These are phyloP conservation scores for Kodamaea ohmeri DNA, from an alignment of 1,139 yeast species.

Conservation along the genomic window DNA sequence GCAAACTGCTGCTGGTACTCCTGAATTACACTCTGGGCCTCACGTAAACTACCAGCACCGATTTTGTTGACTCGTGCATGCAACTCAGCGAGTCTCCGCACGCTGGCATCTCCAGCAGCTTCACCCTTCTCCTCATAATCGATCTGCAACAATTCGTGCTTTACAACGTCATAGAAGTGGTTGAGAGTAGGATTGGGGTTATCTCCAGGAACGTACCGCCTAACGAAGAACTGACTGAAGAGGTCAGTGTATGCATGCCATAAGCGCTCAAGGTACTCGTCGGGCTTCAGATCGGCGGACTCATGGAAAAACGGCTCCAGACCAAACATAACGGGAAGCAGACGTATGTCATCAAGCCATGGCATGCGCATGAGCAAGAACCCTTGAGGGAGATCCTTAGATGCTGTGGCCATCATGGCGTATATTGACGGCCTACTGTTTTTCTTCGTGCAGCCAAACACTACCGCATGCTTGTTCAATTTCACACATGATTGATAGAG, in stretches of 20 bases:
- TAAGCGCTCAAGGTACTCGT: constrained; percentile 10
- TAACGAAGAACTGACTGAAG: constrained; percentile 39
- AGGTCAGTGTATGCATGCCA: constrained; percentile 30
- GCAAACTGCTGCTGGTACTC: constrained; percentile 13
- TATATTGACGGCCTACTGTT: constrained; percentile 58
- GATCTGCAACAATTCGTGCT: constrained; percentile 65
- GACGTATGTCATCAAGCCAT: constrained; percentile 60
- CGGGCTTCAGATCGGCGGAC: constrained; percentile 1
- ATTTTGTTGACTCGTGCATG: constrained; percentile 10
- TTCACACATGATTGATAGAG: constrained; percentile 59
- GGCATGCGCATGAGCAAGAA: constrained; percentile 61
- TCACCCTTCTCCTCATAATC: constrained; percentile 36
- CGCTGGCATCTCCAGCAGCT: constrained; percentile 20
- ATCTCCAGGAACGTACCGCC: constrained; percentile 53
- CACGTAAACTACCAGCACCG: constrained; percentile 13
- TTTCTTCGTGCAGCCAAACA: constrained; percentile 65
- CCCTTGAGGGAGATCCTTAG: constrained; percentile 52
- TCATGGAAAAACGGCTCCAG: constrained; percentile 10
- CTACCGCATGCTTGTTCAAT: constrained; percentile 57
- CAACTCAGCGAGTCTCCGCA: constrained; percentile 16
- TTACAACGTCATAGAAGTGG: constrained; percentile 62
- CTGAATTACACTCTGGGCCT: constrained; percentile 18
- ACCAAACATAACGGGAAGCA: constrained; percentile 35
- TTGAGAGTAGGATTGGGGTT: constrained; percentile 67
- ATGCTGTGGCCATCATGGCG: constrained; percentile 56